phyloP scores from a whole-genome alignment of 2,329 filamentous ascomycete genomes.

The Trichoderma sp. region DNA sequence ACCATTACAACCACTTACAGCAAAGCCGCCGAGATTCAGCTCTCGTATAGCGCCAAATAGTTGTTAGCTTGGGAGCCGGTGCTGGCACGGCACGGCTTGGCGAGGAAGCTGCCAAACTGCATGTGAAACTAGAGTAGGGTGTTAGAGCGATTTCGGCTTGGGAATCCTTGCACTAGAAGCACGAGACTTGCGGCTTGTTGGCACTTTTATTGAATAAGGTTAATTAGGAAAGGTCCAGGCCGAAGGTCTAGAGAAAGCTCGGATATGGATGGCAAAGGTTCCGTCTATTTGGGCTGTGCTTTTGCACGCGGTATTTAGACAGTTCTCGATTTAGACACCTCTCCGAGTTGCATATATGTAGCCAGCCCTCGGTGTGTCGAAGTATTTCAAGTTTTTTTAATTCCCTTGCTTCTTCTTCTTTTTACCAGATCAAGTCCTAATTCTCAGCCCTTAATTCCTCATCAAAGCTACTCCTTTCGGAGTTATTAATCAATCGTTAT shows the following conservation, averaged over 20 bases:
- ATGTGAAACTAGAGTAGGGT: background rate
- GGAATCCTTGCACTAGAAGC: background rate
- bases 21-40: background rate
- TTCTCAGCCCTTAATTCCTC: background rate
- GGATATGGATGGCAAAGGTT: background rate
- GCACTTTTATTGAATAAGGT: background rate
- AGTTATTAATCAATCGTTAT: background rate
- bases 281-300: background rate
- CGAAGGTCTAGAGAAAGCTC: background rate
- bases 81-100: constrained; percentile 5
- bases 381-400: background rate
- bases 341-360: background rate
- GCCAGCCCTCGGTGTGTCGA: background rate
- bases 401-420: background rate
- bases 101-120: background rate
- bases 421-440: background rate
- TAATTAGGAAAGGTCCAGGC: background rate
- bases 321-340: background rate
- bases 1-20: background rate
- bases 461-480: background rate
- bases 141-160: constrained; percentile 7
- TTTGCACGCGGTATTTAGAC: background rate
- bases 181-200: background rate
- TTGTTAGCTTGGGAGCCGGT: background rate
- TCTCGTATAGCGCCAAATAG: background rate